Evolutionary conservation across 2,329 filamentous ascomycete genomes (phyloP), one percentile per base, ranked within the genome.

Genomic region (Pestalotiopsis sp.): DNA sequence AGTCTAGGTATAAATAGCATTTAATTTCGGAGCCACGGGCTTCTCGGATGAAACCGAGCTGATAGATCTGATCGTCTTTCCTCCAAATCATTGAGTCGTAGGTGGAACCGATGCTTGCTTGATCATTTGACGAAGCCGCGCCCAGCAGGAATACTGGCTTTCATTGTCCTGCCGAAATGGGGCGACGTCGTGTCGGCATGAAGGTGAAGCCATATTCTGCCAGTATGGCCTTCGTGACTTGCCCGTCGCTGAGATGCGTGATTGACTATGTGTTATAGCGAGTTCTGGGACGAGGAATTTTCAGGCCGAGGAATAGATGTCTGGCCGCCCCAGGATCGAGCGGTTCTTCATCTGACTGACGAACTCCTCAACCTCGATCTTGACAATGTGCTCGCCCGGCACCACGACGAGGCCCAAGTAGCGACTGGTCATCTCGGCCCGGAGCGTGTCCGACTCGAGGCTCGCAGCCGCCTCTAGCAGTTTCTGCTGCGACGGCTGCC

Each of bases 321-420:
- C 65, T 38, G 52, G 52, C 23, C 65, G 39, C 14, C 58, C 65
- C 9, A 67, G 36, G 13, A 67, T 67, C n/a, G 65, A 67, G 14
- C 66, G 57, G 23, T 45, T 73, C 69, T 74, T 80, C 65, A 84
- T 75, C 76, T 90, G 88, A 70, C 89, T 90, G 1, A 81, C 80
- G 77, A 91, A 91, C 72, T 95, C 91, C 78, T 98, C 94, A 61
- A 96, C 85, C 80, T 98, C 95, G 75, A 99, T 94, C 83, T 92
- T 95, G 69, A 87, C 90, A 73, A 99, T 93, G 78, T 97, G 90
- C 73, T 92, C 85, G 0, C 95, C 95, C 0, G 96, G 96, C 4
- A 99, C 89, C 27, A 98, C 95, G 2, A 99, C 90, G 31, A 98
- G 82, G 0, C 96, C 96, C 25, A 99, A 88, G 77, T 94, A 97